Conservation (phyloP, 208 protist genomes). For the Jaenimonas drosophilae region DNA sequence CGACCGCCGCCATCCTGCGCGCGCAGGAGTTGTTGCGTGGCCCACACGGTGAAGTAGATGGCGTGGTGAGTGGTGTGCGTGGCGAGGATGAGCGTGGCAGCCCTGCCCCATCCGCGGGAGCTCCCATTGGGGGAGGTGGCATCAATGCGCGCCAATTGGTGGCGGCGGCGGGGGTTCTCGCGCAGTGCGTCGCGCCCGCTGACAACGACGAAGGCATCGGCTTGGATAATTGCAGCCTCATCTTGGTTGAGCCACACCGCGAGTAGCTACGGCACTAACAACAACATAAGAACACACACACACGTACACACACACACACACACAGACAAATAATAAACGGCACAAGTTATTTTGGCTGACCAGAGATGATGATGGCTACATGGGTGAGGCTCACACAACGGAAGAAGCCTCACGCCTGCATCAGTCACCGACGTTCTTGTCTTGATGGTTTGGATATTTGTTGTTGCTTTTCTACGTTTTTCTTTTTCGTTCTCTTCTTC, state of each 20-base stretch:
- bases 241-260: conserved; percentile 37
- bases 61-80: not conserved
- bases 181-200: conserved; percentile 55
- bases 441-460: not conserved
- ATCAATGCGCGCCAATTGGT: conserved; percentile 48
- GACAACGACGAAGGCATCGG: conserved; percentile 74
- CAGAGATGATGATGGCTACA: not conserved
- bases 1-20: conserved; percentile 31
- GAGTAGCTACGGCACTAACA: conserved; percentile 1
- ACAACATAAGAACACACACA: conserved; percentile 4
- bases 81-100: not conserved
- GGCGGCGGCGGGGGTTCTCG: conserved; percentile 53
- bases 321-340: no score
- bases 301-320: not conserved
- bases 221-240: conserved; percentile 69
- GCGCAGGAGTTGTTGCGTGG: conserved; percentile 32
- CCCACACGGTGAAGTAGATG: not conserved
- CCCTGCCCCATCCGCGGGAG: not conserved
- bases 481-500: not conserved
- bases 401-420: not conserved
- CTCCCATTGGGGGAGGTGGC: not conserved
- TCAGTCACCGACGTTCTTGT: not conserved
- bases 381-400: not conserved
- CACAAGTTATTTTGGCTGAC: not conserved
- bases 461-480: not conserved